Conservation (phyloP, 495 filamentous ascomycete species). For the Xylaria venustula region DNA sequence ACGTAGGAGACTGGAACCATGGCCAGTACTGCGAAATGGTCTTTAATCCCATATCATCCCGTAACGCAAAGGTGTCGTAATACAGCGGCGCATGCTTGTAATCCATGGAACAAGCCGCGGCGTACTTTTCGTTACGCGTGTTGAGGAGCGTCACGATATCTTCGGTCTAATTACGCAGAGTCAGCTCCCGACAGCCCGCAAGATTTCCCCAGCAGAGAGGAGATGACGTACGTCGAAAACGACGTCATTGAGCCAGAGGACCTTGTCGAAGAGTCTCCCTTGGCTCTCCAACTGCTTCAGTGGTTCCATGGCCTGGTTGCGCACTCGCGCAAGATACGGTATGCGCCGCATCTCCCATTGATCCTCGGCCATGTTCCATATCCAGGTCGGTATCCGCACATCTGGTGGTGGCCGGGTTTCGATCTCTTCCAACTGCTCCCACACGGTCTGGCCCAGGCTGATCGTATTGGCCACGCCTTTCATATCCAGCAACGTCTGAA, state of each 20-base stretch:
- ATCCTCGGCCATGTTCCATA: slow-evolving; percentile 50
- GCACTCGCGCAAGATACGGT: slow-evolving; percentile 63
- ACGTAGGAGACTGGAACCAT: slow-evolving; percentile 65
- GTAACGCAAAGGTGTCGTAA: slow-evolving; percentile 85
- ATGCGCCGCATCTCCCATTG: slow-evolving; percentile 61
- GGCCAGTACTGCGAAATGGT: slow-evolving; percentile 61
- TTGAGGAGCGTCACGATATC: slow-evolving; percentile 69
- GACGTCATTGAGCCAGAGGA: slow-evolving; percentile 77
- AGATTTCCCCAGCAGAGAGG: neutral
- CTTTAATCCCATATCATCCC: slow-evolving; percentile 64
- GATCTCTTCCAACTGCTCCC: slow-evolving; percentile 55
- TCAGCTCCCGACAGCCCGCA: slow-evolving; percentile 6
- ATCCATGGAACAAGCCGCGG: slow-evolving; percentile 79
- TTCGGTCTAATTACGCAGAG: slow-evolving; percentile 41
- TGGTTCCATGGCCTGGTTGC: slow-evolving; percentile 57
- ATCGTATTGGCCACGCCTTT: slow-evolving; percentile 54
- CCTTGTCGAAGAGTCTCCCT: slow-evolving; percentile 59
- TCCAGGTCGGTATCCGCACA: slow-evolving; percentile 49
- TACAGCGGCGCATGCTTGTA: slow-evolving; percentile 65
- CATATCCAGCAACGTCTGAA: slow-evolving; percentile 53
- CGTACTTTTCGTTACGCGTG: slow-evolving; percentile 71
- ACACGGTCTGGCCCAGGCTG: slow-evolving; percentile 52
- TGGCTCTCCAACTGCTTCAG: slow-evolving; percentile 35
- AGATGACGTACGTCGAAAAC: slow-evolving; percentile 51
- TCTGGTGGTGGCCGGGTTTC: slow-evolving; percentile 41